phyloP scores from a whole-genome alignment of 176 grass and related monocot genomes.

The Zoysia japonica region DNA sequence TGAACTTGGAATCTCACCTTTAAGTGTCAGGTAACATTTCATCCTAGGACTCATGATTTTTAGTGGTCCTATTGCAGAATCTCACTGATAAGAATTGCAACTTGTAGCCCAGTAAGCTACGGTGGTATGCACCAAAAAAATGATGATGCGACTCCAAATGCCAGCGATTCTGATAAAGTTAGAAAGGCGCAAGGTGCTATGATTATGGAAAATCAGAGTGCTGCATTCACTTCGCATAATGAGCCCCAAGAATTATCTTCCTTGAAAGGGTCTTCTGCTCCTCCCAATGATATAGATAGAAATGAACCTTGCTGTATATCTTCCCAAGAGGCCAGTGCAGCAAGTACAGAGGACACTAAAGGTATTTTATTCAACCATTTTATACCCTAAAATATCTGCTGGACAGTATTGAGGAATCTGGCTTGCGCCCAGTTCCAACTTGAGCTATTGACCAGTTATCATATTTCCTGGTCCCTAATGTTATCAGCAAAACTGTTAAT shows the following conservation, averaged over 20 bases:
- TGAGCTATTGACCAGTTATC: background rate
- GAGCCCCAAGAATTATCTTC: conserved; percentile 24
- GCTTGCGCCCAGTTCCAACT: background rate
- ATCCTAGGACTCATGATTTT: background rate
- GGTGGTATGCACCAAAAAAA: conserved; percentile 30
- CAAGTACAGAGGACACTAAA: conserved; percentile 32
- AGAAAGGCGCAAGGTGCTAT: conserved; percentile 20
- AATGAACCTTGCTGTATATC: conserved; percentile 36
- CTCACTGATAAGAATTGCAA: conserved; percentile 36
- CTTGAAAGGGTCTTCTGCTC: conserved; percentile 7
- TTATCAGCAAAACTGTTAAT: background rate
- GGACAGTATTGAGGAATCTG: background rate
- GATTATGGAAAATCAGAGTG: conserved; percentile 24
- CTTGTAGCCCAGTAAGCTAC: conserved; percentile 41
- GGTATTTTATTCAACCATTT: conserved; percentile 34
- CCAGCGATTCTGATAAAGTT: conserved; percentile 21
- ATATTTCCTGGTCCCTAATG: background rate
- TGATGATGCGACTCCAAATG: conserved; percentile 26
- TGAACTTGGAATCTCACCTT: conserved; percentile 32
- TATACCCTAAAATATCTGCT: conserved; percentile 1
- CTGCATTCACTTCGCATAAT: conserved; percentile 21
- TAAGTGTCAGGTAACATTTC: conserved; percentile 45
- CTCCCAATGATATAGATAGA: conserved; percentile 25
- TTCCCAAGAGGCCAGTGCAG: conserved; percentile 31
- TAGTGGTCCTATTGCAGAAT: background rate